Base-by-base conservation (phyloP, 805 yeast genomes). In the Lipomyces orientalis region DNA sequence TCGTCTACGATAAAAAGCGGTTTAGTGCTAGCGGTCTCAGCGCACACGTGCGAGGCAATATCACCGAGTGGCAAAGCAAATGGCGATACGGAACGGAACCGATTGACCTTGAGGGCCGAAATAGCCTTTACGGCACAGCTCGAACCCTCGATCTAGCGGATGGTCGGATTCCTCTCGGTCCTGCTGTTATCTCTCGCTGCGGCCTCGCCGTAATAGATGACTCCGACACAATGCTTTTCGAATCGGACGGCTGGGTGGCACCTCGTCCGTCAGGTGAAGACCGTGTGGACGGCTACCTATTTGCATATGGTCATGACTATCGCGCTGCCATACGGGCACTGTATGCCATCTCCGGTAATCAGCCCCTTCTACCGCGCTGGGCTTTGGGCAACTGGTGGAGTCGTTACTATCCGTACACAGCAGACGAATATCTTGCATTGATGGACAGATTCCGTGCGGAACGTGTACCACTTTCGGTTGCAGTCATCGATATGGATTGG, bases 261-360 rank as follows among this genome's bases (percentile, higher is more conserved):
- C 33, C 55, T 19, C 55, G 55, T 51, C 55, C 14, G 1, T 51
- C 55, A 1, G 46, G 46, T 39, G 49, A 4, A 2, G 55, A 51
- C 19, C 55, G 55, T 51, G 55, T 51, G 31, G 55, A 51, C 31
- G 55, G 55, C 55, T 51, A 51, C 55, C 31, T 51, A 5, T 51
- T 51, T 22, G 55, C 55, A 19, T 51, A 51, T 8, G 55, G 55
- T 19, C 55, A 51, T 51, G 55, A 51, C 55, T 51, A 51, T 51
- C 55, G 55, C 55, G 55, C 55, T 51, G 55, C 55, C 55, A 51
- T 51, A 31, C 55, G 55, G 55, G 55, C 55, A 51, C 19, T 51
- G 19, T 51, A 51, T 19, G 55, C 55, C 55, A 51, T 51, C 55
- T 51, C 55, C 33, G 55, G 55, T 51, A 51, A 51, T 16, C 55